A percentile compares a stretch with the other conserved stretches of the same genome.
Conservation (phyloP, 345 rosid genomes). For the Lagerstroemia speciosa region DNA sequence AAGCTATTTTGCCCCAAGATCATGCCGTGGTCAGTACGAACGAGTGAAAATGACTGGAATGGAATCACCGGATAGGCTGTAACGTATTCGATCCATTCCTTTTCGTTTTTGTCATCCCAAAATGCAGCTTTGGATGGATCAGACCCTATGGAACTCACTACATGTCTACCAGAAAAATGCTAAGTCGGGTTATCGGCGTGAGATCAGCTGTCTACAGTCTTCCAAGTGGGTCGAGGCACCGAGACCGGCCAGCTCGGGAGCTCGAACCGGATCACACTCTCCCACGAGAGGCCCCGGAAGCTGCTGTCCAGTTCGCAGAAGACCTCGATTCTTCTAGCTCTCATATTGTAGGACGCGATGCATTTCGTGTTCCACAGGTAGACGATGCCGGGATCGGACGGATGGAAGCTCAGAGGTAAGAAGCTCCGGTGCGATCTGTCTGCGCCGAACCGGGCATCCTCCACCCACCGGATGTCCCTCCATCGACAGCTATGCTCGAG, state of each 20-base stretch:
- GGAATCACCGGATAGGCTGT: too few relatives aligned
- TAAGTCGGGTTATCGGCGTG: background rate
- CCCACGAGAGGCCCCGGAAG: constrained; percentile 5
- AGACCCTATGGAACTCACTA: background rate
- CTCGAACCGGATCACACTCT: background rate
- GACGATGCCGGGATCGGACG: background rate
- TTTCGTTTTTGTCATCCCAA: too few relatives aligned
- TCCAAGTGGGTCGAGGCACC: background rate
- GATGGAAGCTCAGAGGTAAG: constrained; percentile 3
- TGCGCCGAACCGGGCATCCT: background rate
- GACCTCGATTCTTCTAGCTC: background rate
- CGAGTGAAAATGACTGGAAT: too few relatives aligned
- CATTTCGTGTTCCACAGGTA: background rate
- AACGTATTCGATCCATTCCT: too few relatives aligned
- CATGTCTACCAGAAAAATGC: background rate
- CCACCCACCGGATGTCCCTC: background rate
- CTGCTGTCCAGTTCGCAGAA: background rate
- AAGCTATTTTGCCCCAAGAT: background rate
- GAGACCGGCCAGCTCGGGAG: background rate
- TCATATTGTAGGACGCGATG: background rate
- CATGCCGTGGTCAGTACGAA: too few relatives aligned
- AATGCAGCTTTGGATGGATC: background rate
- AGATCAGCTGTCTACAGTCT: background rate
- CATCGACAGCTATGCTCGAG: constrained; percentile 3
- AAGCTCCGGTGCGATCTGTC: background rate